Conservation (phyloP, 2,329 filamentous ascomycete species). For the Delphinella strobiligena region DNA sequence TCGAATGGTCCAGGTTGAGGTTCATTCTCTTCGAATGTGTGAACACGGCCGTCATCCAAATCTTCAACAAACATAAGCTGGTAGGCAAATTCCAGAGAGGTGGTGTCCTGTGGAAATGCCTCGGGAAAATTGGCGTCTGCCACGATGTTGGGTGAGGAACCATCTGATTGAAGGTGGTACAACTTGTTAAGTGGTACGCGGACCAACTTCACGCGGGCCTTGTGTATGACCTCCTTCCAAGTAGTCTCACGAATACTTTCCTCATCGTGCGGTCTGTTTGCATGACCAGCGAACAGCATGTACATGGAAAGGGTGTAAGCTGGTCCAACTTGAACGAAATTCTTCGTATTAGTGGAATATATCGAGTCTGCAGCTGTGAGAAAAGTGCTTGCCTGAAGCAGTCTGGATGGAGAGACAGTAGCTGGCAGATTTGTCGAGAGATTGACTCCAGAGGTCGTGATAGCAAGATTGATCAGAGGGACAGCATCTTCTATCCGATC, state of each 20-base stretch:
- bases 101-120: slow-evolving; percentile 29
- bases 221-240: slow-evolving; percentile 96
- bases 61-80: slow-evolving; percentile 76
- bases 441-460: slow-evolving; percentile 84
- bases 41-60: slow-evolving; percentile 57
- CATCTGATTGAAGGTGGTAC: slow-evolving; percentile 30
- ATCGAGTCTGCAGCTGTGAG: slow-evolving; percentile 77
- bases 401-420: slow-evolving; percentile 76
- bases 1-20: slow-evolving; percentile 47
- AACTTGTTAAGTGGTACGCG: slow-evolving; percentile 51
- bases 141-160: slow-evolving; percentile 13
- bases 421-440: slow-evolving; percentile 68
- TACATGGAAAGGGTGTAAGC: slow-evolving; percentile 80
- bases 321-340: slow-evolving; percentile 71
- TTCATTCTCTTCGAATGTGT: slow-evolving; percentile 51
- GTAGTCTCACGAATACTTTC: slow-evolving; percentile 53
- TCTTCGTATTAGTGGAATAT: slow-evolving; percentile 53
- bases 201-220: slow-evolving; percentile 70
- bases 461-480: slow-evolving; percentile 82
- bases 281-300: slow-evolving; percentile 83
- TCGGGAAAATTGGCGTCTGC: slow-evolving; percentile 11
- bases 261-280: slow-evolving; percentile 43
- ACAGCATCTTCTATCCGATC: slow-evolving; percentile 79
- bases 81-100: slow-evolving; percentile 59
- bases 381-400: slow-evolving; percentile 87